A percentile compares a stretch with the other conserved stretches of the same genome.
These are phyloP conservation scores for Kodamaea sagamina DNA, from an alignment of 805 yeast species.

Conservation along the genomic window DNA sequence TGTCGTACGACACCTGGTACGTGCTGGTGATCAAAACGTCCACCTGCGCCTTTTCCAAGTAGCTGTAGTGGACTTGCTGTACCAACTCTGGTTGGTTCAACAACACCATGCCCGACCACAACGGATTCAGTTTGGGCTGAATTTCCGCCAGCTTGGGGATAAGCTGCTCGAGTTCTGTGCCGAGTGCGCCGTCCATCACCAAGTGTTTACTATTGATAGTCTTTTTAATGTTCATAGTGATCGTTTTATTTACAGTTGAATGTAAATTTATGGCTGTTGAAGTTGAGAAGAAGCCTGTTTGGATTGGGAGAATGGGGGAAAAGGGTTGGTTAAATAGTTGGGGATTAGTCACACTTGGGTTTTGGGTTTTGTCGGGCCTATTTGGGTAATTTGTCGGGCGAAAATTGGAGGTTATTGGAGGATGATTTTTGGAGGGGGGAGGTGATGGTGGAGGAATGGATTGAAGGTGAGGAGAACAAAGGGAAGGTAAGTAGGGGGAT, in stretches of 20 bases:
- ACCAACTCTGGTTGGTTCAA: constrained; percentile 46
- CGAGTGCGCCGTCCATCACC: constrained; percentile 20
- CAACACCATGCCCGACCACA: constrained; percentile 66
- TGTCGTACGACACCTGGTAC: constrained; percentile 57
- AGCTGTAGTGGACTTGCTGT: constrained; percentile 50
- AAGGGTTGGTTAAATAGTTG: not conserved
- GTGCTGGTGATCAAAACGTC: constrained; percentile 57
- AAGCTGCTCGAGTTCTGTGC: constrained; percentile 20
- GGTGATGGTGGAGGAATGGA: too few species aligned
- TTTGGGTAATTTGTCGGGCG: too few species aligned
- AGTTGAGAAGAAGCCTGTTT: constrained; percentile 1
- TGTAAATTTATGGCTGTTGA: constrained; percentile 9
- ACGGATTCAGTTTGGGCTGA: constrained; percentile 35
- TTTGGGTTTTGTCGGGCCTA: too few species aligned
- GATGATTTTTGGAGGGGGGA: too few species aligned
- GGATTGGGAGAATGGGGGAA: not conserved
- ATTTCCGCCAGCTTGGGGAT: constrained; percentile 20
- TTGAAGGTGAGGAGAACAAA: too few species aligned
- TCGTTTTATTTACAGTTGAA: constrained; percentile 11
- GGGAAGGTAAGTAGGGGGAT: too few species aligned
- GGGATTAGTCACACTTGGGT: constrained; percentile 11
- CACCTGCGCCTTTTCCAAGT: constrained; percentile 53
- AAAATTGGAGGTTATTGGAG: too few species aligned
- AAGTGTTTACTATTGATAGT: constrained; percentile 5
- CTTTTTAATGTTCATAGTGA: constrained; percentile 8